Percentiles rank a stretch among this genome's conserved stretches.
Conservation (phyloP, 2,329 filamentous ascomycete species). For the Nigrospora osmanthi region DNA sequence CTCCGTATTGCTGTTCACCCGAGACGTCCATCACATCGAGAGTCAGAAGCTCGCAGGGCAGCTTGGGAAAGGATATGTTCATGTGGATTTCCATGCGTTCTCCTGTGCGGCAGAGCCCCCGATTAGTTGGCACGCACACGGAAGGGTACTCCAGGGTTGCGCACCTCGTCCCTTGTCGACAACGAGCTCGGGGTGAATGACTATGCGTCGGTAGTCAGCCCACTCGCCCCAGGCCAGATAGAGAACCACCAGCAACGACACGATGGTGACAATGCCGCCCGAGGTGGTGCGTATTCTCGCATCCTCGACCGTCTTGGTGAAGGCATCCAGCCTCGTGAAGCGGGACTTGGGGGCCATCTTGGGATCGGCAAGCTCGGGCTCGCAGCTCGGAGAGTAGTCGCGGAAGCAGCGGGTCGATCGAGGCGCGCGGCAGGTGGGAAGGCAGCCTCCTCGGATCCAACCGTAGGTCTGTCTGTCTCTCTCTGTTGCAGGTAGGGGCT, state of each 20-base stretch:
- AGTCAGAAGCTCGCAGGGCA: constrained; percentile 92
- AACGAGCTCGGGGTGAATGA: constrained; percentile 84
- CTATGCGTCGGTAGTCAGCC: constrained; percentile 80
- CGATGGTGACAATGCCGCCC: constrained; percentile 88
- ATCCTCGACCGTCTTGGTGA: constrained; percentile 98
- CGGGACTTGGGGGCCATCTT: constrained; percentile 83
- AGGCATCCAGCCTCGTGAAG: constrained; percentile 95
- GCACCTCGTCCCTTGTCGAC: constrained; percentile 93
- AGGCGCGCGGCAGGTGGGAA: not conserved
- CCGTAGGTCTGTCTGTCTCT: no score
- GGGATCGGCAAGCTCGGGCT: constrained; percentile 3
- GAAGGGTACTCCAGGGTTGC: constrained; percentile 7
- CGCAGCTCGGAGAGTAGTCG: not conserved
- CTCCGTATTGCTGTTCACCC: constrained; percentile 90
- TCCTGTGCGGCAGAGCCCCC: constrained; percentile 37
- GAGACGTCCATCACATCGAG: constrained; percentile 99
- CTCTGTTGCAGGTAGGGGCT: not conserved
- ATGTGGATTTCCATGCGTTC: constrained; percentile 99
- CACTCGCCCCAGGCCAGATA: constrained; percentile 94
- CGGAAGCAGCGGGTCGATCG: not conserved
- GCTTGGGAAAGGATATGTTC: constrained; percentile 89
- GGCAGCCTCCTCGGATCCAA: no score
- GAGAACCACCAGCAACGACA: constrained; percentile 79
- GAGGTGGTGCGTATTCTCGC: constrained; percentile 92
- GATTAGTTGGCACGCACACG: no score